These are phyloP conservation scores for Fusarium austroafricanum DNA, from an alignment of 2,329 filamentous ascomycete species.

Conservation along the genomic window DNA sequence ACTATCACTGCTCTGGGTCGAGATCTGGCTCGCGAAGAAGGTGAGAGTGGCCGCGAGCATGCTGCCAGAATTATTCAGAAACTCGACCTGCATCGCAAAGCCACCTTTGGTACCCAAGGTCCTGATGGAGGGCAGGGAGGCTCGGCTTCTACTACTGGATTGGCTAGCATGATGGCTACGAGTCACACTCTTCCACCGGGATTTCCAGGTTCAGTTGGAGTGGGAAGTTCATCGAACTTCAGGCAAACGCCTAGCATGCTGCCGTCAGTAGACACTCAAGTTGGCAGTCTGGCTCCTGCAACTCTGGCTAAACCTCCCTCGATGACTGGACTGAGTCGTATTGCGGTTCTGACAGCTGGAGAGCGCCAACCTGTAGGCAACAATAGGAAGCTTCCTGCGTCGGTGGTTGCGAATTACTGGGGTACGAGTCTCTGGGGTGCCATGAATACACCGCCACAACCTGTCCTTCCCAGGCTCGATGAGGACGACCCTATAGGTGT, in stretches of 20 bases:
- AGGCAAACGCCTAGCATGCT: constrained; percentile 49
- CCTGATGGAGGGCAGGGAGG: constrained; percentile 54
- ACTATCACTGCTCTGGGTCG: constrained; percentile 65
- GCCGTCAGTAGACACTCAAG: constrained; percentile 58
- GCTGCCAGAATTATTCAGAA: constrained; percentile 92
- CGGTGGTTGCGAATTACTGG: constrained; percentile 94
- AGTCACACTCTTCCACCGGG: constrained; percentile 83
- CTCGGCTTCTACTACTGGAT: constrained; percentile 68
- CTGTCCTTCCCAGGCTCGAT: constrained; percentile 49
- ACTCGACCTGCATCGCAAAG: constrained; percentile 87
- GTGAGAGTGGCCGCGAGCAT: constrained; percentile 82
- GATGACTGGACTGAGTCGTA: constrained; percentile 86
- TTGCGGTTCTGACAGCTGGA: constrained; percentile 82
- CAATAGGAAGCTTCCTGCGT: constrained; percentile 80
- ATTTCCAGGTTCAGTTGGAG: constrained; percentile 51
- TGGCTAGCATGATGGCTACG: constrained; percentile 86
- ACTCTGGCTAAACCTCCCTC: constrained; percentile 87
- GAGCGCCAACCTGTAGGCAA: constrained; percentile 77
- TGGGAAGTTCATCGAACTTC: constrained; percentile 45
- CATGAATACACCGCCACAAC: constrained; percentile 46
- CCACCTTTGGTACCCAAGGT: constrained; percentile 64
- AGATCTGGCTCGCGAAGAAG: constrained; percentile 70
- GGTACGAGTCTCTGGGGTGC: constrained; percentile 82
- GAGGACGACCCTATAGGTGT: constrained; percentile 58
- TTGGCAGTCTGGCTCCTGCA: constrained; percentile 79